Conservation (phyloP, 1,139 yeast species). For the Candida frijolesensis region DNA sequence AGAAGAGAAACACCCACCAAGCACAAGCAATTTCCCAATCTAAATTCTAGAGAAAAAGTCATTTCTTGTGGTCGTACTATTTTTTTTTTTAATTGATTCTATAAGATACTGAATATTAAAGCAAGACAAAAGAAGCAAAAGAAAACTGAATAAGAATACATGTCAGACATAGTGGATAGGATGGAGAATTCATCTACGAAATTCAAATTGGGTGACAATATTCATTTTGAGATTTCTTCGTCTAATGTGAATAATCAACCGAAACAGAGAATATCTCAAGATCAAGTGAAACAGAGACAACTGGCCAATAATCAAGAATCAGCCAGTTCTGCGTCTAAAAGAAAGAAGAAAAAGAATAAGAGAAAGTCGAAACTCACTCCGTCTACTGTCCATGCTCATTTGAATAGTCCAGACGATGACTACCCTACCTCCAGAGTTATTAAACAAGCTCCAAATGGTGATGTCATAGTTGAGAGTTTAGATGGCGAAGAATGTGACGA, state of each 20-base stretch:
- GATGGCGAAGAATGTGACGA: conserved; percentile 26
- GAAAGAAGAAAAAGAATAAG: conserved; percentile 39
- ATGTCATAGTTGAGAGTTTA: conserved; percentile 63
- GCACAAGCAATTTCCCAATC: too few species aligned
- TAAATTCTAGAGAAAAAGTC: not conserved
- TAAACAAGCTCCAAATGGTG: conserved; percentile 73
- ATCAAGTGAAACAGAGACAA: not conserved
- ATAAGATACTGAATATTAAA: not conserved
- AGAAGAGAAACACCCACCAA: too few species aligned
- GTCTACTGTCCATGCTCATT: conserved; percentile 40
- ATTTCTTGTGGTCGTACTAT: not conserved
- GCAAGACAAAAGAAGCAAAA: not conserved
- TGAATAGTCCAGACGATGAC: conserved; percentile 59
- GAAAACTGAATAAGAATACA: not conserved
- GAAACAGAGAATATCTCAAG: not conserved
- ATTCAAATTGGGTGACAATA: conserved; percentile 48
- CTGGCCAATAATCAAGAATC: not conserved
- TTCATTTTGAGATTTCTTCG: conserved; percentile 56
- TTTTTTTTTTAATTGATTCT: not conserved
- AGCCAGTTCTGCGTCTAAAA: conserved; percentile 21
- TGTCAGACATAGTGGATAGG: conserved; percentile 8
- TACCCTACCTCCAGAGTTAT: conserved; percentile 75
- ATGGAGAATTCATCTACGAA: conserved; percentile 12
- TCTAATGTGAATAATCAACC: conserved; percentile 7
- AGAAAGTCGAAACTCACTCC: conserved; percentile 19